Percentiles rank a stretch among this genome's conserved stretches.
phyloP scores from a whole-genome alignment of 2,329 filamentous ascomycete species.

The Akanthomyces dipterigenus region DNA sequence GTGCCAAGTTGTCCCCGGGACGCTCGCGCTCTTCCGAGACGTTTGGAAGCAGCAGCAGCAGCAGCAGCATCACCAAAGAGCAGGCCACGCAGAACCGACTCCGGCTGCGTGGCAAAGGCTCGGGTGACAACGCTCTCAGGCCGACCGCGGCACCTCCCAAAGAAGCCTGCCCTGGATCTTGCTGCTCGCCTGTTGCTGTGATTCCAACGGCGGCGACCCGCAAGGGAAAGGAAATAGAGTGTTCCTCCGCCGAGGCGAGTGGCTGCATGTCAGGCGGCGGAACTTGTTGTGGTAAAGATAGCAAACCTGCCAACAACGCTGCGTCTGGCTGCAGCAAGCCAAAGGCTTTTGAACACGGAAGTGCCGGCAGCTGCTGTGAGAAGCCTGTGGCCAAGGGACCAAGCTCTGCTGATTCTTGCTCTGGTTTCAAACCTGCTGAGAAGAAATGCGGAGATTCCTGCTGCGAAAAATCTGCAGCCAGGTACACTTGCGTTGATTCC shows the following conservation, averaged over 20 bases:
- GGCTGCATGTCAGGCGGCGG: neutral
- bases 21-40: neutral
- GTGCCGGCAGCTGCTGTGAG: neutral
- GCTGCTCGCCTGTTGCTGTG: neutral
- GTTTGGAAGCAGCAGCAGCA: neutral
- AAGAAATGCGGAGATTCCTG: slow-evolving; percentile 1
- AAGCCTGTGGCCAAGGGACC: neutral
- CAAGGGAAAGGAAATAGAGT: neutral
- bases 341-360: neutral
- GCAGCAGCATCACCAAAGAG: neutral
- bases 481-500: neutral
- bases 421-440: neutral
- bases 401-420: neutral
- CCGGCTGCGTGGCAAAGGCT: slow-evolving; percentile 13
- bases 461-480: neutral
- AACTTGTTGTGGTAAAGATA: neutral
- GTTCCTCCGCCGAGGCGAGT: neutral
- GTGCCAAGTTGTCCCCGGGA: slow-evolving; percentile 1
- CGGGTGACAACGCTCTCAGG: slow-evolving; percentile 7
- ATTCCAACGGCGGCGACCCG: neutral
- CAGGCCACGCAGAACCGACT: slow-evolving; percentile 13
- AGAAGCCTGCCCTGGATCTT: neutral
- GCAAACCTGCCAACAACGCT: neutral
- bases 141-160: neutral
- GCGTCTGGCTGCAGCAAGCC: neutral